These are phyloP conservation scores for Cladosporium sp. DNA, from an alignment of 2,329 filamentous ascomycete species.

Conservation along the genomic window DNA sequence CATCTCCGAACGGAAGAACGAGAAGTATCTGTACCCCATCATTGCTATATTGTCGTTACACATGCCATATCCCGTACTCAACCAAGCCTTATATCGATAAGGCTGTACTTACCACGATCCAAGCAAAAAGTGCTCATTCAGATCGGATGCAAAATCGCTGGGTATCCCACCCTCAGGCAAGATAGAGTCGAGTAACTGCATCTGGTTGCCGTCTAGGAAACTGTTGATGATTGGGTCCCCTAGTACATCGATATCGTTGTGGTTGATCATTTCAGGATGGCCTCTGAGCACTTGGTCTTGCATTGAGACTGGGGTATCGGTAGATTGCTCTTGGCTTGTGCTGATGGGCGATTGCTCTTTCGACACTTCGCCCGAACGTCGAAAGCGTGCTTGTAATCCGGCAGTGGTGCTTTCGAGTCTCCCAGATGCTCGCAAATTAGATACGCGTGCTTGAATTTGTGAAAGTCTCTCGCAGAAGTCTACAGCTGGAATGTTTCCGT, in stretches of 20 bases:
- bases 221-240: conserved; percentile 21
- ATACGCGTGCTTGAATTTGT: conserved; percentile 14
- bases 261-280: not conserved
- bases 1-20: not conserved
- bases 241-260: conserved; percentile 15
- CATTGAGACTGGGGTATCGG: not conserved
- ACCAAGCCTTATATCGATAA: too few species aligned
- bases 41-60: too few species aligned
- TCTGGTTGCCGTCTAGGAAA: conserved; percentile 19
- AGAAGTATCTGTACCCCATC: not conserved
- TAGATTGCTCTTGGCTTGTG: not conserved
- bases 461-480: conserved; percentile 43
- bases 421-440: not conserved
- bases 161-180: conserved; percentile 6
- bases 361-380: not conserved
- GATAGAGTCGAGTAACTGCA: conserved; percentile 4
- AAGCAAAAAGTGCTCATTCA: conserved; percentile 5
- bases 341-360: not conserved
- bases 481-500: conserved; percentile 41
- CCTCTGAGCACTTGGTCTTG: conserved; percentile 7
- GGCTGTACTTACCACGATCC: not conserved
- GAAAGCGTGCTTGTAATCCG: not conserved
- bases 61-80: too few species aligned
- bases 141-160: conserved; percentile 5
- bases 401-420: not conserved